Evolutionary conservation across 2,329 filamentous ascomycete species (phyloP), one percentile per base, ranked within the genome.

Genomic region (Ophiostoma quercus): DNA sequence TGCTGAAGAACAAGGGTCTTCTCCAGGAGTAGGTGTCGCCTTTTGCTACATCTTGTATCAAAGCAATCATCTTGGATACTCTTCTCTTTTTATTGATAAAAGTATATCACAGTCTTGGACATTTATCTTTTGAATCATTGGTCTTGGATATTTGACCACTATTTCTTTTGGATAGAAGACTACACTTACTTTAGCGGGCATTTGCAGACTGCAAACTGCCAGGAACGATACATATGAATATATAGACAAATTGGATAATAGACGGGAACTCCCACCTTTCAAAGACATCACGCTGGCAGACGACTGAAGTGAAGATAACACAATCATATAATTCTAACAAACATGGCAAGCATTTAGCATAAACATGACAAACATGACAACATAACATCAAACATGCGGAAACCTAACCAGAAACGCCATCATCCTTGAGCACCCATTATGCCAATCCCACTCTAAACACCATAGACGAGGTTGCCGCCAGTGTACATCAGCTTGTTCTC

Each of bases 401-500:
- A 39, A 19, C 43, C 67, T 67, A 69, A 66, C 69, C 69, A 65
- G 68, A 70, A 71, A 71, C 71, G 71, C 71, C 71, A 19, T 29
- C 62, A 22, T 65, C 34, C 9, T 41, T 29, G 29, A 39, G n/a
- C 62, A 60, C 29, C 8, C 65, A 29, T 63, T 29, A 39, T 39
- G 43, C 39, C 41, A 67, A 19, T n/a, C 32, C 9, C 22, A 3
- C 37, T 32, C 32, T 63, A 92, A 70, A 92, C 87, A 79, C 90
- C 89, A 78, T 91, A 92, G 63, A 92, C 87, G 72, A 88, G 81
- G 67, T 90, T 85, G 60, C 88, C 89, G 75, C 84, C 84, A 12
- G 84, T 82, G 73, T 84, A 94, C 94, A 99, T 99, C 77, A 99
- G 89, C 82, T 94, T 89, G 79, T 97, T 97, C 75, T 85, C 83